Conservation (phyloP, 495 filamentous ascomycete genomes). For the Usnea hakonensis region DNA sequence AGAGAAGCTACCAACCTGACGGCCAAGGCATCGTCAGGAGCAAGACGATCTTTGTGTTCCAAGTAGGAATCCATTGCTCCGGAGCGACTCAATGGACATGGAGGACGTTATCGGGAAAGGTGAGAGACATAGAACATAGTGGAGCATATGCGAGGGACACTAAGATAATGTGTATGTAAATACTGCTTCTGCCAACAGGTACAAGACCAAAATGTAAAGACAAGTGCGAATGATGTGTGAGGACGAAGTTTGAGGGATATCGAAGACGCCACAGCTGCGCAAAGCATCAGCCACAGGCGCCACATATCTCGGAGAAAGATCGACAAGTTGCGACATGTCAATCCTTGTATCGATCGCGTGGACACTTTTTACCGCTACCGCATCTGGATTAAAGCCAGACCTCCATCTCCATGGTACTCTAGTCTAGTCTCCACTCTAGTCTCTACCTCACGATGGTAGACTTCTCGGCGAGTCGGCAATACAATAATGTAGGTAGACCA, state of each 20-base stretch:
- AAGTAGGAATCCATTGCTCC: not conserved
- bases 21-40: constrained; percentile 6
- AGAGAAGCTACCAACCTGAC: not conserved
- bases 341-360: no score
- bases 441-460: no score
- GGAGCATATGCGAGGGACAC: not conserved
- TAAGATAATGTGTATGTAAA: not conserved
- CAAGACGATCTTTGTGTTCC: constrained; percentile 9
- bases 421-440: no score
- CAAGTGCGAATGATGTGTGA: not conserved
- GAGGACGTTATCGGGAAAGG: not conserved
- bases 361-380: no score
- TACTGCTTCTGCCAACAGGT: not conserved
- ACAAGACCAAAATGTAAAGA: not conserved
- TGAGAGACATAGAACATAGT: not conserved
- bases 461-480: no score
- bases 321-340: no score
- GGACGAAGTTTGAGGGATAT: not conserved
- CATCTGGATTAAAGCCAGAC: no score
- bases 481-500: no score
- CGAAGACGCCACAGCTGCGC: no score
- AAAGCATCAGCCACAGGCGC: not conserved
- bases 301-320: not conserved
- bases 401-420: no score
- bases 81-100: not conserved